Percentiles rank a stretch among this genome's conserved stretches.
phyloP scores from a whole-genome alignment of 2,329 filamentous ascomycete species.

The Parastagonospora avenae region DNA sequence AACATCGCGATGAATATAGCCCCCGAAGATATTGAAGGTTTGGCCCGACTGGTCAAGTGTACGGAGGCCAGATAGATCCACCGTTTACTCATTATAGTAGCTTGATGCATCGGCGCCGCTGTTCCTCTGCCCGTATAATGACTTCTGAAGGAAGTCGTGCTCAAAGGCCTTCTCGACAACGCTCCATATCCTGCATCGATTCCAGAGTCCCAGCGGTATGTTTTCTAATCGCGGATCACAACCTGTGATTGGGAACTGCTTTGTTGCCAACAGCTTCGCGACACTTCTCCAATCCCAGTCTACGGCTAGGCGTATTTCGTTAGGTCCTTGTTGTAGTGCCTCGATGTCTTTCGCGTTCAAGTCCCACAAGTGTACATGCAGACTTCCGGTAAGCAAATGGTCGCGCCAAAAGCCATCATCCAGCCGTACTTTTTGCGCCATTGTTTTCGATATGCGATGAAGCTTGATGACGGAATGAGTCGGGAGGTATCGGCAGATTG shows the following conservation, averaged over 20 bases:
- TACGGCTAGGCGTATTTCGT: background rate
- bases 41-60: no score
- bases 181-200: constrained; percentile 34
- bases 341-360: constrained; percentile 19
- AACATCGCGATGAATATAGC: no score
- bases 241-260: constrained; percentile 14
- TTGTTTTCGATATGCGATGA: constrained; percentile 21
- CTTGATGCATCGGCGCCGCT: background rate
- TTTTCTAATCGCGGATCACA: constrained; percentile 14
- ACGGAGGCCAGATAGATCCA: no score
- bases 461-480: constrained; percentile 18
- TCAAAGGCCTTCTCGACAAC: constrained; percentile 21
- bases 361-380: constrained; percentile 34
- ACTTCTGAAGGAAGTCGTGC: background rate
- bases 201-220: constrained; percentile 28
- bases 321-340: constrained; percentile 1
- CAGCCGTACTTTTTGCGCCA: constrained; percentile 23
- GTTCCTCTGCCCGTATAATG: background rate
- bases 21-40: no score
- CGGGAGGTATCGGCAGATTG: constrained; percentile 20
- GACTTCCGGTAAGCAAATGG: constrained; percentile 21
- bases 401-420: constrained; percentile 34
- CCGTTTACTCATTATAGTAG: no score
- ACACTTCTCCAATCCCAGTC: constrained; percentile 24
- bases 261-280: constrained; percentile 19